Base-by-base conservation (phyloP, 768 basidiomycete species). In the Boletus rubescentipes region DNA sequence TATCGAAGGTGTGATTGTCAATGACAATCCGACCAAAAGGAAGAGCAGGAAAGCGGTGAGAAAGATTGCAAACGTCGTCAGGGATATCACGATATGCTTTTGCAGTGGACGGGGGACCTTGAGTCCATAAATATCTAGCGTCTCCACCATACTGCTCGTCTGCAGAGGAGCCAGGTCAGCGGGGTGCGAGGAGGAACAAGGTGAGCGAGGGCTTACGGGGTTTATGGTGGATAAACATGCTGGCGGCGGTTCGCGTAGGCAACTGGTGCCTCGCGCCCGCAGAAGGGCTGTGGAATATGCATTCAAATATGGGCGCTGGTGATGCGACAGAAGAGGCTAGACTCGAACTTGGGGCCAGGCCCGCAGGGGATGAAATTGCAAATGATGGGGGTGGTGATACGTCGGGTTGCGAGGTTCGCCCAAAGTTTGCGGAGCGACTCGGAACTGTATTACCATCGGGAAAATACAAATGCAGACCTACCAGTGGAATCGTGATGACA, bases 21-120 rank as follows among this genome's bases (percentile, higher is more conserved):
- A 68, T 5, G 89, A 91, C 45, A 93, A 71, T 3, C 84, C 86
- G 50, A 91, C 84, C 51, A 93, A 78, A 31, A 93, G 77, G 50
- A 87, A 79, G 49, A 93, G 80, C n/a, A 91, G 41, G 69, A 88
- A 92, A 4, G 85, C 79, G 3, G 67, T 62, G 60, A 87, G 63
- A 45, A 88, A 82, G 21, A 85, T 66, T 26, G 73, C 51, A 54
- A 78, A 75, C 34, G 80, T 78, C 21, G 77, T 51, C 39, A 75
- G 49, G 18, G 84, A 83, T 52, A 84, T 67, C 40, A 71, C 52
- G 18, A 75, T 72, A 61, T 87, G 81, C 29, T 64, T 67, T 40
- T 72, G 72, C 15, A 84, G 63, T 2, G 81, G 82, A 12, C 61
- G 62, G 23, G 57, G 62, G 34, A 61, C 15, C 37, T 57, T 38